Evolutionary conservation across 257 asterid genomes (phyloP).

Genomic region (Solanum chaucha): DNA sequence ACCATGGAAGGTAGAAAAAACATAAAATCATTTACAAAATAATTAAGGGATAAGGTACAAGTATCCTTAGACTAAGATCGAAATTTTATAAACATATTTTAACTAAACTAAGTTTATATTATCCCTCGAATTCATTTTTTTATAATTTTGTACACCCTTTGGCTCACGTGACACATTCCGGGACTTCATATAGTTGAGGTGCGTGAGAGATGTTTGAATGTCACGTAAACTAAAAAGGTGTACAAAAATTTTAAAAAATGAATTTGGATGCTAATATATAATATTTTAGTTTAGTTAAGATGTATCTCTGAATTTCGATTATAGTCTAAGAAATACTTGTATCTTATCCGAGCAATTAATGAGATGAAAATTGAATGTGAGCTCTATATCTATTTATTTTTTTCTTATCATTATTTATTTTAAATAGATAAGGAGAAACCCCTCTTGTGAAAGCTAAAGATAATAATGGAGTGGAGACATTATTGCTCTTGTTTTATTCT

Average conservation of each 20-base stretch:
- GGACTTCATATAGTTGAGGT: accelerated
- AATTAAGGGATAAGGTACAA: no score
- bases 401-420: not conserved
- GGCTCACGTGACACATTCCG: accelerated
- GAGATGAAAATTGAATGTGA: not conserved
- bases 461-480: not conserved
- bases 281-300: no score
- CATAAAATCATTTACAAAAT: not conserved
- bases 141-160: no score
- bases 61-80: accelerated
- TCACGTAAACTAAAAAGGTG: accelerated
- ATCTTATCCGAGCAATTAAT: no score
- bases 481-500: not conserved
- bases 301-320: accelerated
- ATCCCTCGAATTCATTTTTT: no score
- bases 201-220: not conserved
- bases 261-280: no score
- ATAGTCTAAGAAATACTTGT: accelerated
- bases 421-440: not conserved
- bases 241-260: no score
- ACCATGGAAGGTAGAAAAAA: not conserved
- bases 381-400: not conserved
- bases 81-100: no score
- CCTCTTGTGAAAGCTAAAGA: not conserved
- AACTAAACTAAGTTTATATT: no score